Base-by-base conservation (phyloP, 192 early-diverging fungal species). In the Umbelopsis isabellina region DNA sequence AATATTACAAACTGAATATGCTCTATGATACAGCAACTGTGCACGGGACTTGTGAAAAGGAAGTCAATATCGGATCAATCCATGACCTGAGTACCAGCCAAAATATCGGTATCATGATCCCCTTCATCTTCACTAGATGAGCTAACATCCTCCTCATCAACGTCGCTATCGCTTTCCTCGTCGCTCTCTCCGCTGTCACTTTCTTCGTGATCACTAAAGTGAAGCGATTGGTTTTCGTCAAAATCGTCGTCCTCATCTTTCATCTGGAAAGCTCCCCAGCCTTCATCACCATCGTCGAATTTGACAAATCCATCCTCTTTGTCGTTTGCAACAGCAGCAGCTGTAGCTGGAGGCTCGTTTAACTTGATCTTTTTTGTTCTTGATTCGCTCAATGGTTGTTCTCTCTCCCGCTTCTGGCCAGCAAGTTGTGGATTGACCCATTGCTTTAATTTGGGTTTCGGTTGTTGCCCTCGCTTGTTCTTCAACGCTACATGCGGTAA, bases 401-500 rank as follows among this genome's bases (percentile, higher is more conserved):
- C 51, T 7, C 47, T 49, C 13, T 65, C 50, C 13, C 70, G 65
- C 37, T 66, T 75, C 65, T 51, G 65, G 4, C 50, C 50, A 35
- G 41, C 66, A 7, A 66, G 41, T 27, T 68, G 30, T 23, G 67
- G 49, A 49, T 65, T 65, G 30, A 44, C 67, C 70, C 20, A 48
- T 51, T 50, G 72, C 49, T 22, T 65, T 46, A 21, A 46, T 46
- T 15, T 15, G 10, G 25, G 16, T 20, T 21, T 18, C 33, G 49
- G 2, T 20, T 46, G 9, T 10, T 55, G 37, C 45, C 8, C 20
- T 20, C 4, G 30, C 44, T 50, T 67, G 25, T 50, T 71, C 58
- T 21, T 73, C 16, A 46, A 46, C 22, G 72, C 80, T 0, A 84
- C 65, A 79, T 92, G 91, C 3, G 89, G 87, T 70, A 89, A 74